Evolutionary conservation across 352 stramenopile genomes (phyloP), one percentile per base, ranked within the genome.

Genomic region (Phytophthora melonis): DNA sequence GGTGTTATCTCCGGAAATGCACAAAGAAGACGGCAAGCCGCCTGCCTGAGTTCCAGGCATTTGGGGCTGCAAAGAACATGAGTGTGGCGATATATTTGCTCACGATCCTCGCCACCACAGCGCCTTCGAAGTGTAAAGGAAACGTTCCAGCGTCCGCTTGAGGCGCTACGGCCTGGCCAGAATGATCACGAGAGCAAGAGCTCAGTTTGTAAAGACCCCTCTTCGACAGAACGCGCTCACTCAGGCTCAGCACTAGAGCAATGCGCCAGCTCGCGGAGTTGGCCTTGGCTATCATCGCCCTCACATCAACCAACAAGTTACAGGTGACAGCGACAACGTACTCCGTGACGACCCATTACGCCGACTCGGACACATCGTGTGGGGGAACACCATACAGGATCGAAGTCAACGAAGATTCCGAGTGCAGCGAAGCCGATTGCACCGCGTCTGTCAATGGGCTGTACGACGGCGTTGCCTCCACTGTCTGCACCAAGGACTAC

Each of bases 391-490:
- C 57, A 11, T 63, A 63, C 57, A 53, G 57, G 16, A 53, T 63
- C 7, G 36, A 63, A n/a, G 39, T 63, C 1, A 16, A 36, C 14
- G 57, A 63, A 19, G 30, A 19, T 8, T 21, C 25, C 9, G 56
- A 62, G 19, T 62, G 56, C 34, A 62, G 19, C 34, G 56, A 52
- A 23, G 41, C 57, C 5, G 18, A 25, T 23, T 63, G 57, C 18
- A 36, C 36, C 19, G 57, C 57, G 4, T 63, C 57, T 16, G 39
- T 39, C 3, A 63, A 54, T 18, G 57, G 57, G 2, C 25, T 41
- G 36, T 63, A 63, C 21, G 57, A 63, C 19, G 57, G 57, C 14
- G 57, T 63, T 1, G 57, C 57, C 16, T 34, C 57, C 34, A 49
- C 36, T 1, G 30, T 49, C 23, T 63, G 57, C 57, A 54, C 57